Evolutionary conservation across 352 stramenopile genomes (phyloP).

Genomic region (Pythium periplocum): DNA sequence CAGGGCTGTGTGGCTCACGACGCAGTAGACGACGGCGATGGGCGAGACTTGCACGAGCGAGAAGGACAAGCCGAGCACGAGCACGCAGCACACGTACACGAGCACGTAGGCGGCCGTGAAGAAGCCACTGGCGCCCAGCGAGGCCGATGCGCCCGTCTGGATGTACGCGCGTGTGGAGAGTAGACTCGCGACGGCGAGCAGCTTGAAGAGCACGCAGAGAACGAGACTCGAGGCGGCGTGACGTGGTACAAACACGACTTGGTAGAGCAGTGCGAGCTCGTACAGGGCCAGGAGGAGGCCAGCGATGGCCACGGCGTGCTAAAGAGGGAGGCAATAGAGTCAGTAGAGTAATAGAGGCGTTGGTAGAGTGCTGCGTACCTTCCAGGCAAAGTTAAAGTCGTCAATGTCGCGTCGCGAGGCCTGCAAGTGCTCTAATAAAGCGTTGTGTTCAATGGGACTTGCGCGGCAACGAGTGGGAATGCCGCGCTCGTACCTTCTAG

Average conservation of each 20-base stretch:
- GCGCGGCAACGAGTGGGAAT: no score
- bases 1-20: constrained; percentile 19
- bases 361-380: constrained; percentile 2
- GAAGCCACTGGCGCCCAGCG: constrained; percentile 25
- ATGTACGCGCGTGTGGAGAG: constrained; percentile 35
- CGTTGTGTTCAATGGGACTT: no score
- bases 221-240: constrained; percentile 7
- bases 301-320: constrained; percentile 33
- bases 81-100: constrained; percentile 26
- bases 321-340: background rate
- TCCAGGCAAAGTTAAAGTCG: constrained; percentile 14
- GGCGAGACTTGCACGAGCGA: constrained; percentile 36
- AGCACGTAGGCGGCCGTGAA: constrained; percentile 29
- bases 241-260: constrained; percentile 18
- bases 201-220: constrained; percentile 34
- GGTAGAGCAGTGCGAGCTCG: constrained; percentile 31
- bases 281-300: constrained; percentile 36
- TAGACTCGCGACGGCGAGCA: constrained; percentile 30
- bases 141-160: constrained; percentile 11
- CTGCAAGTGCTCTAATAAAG: constrained; percentile 31
- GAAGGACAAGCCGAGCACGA: constrained; percentile 24
- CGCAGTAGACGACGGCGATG: constrained; percentile 35
- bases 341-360: background rate
- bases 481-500: constrained; percentile 18
- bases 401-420: constrained; percentile 30